Conservation (phyloP, 1,139 yeast genomes). For the Sugiyamaella xylanicola region DNA sequence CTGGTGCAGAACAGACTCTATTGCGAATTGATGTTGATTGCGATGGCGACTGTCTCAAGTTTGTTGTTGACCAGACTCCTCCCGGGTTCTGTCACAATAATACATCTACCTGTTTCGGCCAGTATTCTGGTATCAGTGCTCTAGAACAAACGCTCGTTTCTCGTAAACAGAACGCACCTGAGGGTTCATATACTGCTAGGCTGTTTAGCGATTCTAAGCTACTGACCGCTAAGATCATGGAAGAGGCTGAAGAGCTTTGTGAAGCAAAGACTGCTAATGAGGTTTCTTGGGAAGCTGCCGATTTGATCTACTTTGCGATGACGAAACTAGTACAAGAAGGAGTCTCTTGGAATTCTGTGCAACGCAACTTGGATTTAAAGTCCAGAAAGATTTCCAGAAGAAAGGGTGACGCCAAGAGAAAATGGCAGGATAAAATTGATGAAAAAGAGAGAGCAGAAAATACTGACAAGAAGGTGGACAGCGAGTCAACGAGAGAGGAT, state of each 20-base stretch:
- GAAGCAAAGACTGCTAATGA: conserved; percentile 75
- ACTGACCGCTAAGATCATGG: conserved; percentile 83
- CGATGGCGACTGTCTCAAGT: conserved; percentile 87
- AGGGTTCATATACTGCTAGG: conserved; percentile 89
- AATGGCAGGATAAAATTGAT: conserved; percentile 48
- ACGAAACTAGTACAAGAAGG: conserved; percentile 84
- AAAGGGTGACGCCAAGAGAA: conserved; percentile 92
- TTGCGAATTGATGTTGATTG: conserved; percentile 74
- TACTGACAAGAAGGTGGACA: not conserved
- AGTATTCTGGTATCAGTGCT: conserved; percentile 54
- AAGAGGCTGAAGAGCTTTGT: conserved; percentile 94
- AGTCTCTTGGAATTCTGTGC: conserved; percentile 77
- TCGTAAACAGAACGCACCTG: conserved; percentile 65
- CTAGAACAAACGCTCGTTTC: conserved; percentile 64
- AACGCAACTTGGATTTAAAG: conserved; percentile 80
- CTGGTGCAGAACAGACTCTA: conserved; percentile 89
- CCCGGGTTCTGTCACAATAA: conserved; percentile 91
- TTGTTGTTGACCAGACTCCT: conserved; percentile 79
- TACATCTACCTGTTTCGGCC: conserved; percentile 79
- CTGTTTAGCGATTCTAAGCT: conserved; percentile 75
- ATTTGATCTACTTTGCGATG: conserved; percentile 84
- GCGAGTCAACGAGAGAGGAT: conserved; percentile 20
- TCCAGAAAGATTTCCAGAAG: conserved; percentile 86
- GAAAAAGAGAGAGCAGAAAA: conserved; percentile 37
- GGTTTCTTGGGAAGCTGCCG: conserved; percentile 97